phyloP scores from a whole-genome alignment of 73 alveolate genomes.

The Stentor roeselii region DNA sequence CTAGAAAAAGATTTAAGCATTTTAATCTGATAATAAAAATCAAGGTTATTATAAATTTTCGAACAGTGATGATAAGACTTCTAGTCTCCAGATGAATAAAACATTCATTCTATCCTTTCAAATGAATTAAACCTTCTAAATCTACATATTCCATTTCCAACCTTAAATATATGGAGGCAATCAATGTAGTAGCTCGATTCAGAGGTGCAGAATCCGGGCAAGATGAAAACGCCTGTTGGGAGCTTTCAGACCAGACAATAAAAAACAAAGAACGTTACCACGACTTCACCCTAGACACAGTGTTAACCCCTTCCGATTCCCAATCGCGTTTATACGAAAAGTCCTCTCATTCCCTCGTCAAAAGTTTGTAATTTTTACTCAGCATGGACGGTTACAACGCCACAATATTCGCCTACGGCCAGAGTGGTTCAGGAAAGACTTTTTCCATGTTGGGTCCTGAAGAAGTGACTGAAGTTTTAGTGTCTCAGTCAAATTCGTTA shows the following conservation, averaged over 20 bases:
- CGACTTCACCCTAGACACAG: slow-evolving; percentile 4
- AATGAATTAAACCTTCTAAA: no score
- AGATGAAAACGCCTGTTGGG: not conserved
- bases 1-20: no score
- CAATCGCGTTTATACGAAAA: not conserved
- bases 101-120: no score
- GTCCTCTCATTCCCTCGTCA: not conserved
- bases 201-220: slow-evolving; percentile 22
- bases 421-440: slow-evolving; percentile 32
- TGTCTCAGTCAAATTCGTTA: not conserved
- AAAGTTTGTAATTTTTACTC: not conserved
- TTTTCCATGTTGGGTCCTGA: slow-evolving; percentile 30
- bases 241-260: not conserved
- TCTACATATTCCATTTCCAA: no score
- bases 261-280: slow-evolving; percentile 10
- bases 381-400: slow-evolving; percentile 30
- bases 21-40: no score
- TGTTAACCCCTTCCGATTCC: not conserved
- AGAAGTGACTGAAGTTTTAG: slow-evolving; percentile 18
- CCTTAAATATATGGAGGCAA: slow-evolving; percentile 31
- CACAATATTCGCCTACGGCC: slow-evolving; percentile 29
- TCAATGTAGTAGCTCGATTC: slow-evolving; percentile 22
- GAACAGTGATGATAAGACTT: no score
- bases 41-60: no score
- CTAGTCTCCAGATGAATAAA: no score